phyloP scores from a whole-genome alignment of 495 filamentous ascomycete genomes.

The Penicillium chermesinum region DNA sequence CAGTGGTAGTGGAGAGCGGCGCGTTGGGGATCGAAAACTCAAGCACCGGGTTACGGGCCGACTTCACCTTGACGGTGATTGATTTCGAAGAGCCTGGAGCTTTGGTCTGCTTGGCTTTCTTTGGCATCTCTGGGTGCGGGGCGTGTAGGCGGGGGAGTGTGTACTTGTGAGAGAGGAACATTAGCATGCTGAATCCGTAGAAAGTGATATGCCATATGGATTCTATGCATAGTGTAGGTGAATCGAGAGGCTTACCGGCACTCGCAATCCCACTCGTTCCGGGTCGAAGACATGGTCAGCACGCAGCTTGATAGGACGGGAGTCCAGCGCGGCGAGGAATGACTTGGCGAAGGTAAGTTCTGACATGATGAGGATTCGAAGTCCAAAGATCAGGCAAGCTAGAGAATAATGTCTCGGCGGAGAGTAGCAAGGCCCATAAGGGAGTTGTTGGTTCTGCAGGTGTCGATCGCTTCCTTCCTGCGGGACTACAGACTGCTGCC shows the following conservation, averaged over 20 bases:
- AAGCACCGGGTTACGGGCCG: conserved; percentile 65
- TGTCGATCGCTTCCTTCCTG: background rate
- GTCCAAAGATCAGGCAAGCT: background rate
- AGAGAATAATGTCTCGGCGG: background rate
- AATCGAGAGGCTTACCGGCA: conserved; percentile 55
- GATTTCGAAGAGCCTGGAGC: conserved; percentile 45
- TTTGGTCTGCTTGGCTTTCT: conserved; percentile 38
- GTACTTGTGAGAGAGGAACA: conserved; percentile 31
- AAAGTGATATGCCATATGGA: background rate
- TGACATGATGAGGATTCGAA: conserved; percentile 54
- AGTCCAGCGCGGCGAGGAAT: conserved; percentile 75
- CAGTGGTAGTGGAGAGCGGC: conserved; percentile 57
- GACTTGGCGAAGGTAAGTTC: conserved; percentile 78
- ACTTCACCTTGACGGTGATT: conserved; percentile 61
- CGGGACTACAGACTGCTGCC: conserved; percentile 1
- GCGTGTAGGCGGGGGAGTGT: conserved; percentile 42
- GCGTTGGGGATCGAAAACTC: conserved; percentile 54
- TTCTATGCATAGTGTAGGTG: background rate
- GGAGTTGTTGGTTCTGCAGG: too few species aligned
- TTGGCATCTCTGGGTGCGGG: conserved; percentile 47
- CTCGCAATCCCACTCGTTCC: conserved; percentile 60
- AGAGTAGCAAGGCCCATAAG: background rate
- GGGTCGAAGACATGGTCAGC: conserved; percentile 84
- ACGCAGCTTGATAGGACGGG: conserved; percentile 67
- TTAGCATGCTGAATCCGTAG: background rate